Percentiles rank a stretch among this genome's conserved stretches.
phyloP scores from a whole-genome alignment of 139 green algal species.

The Pedinophyceae sp. region DNA sequence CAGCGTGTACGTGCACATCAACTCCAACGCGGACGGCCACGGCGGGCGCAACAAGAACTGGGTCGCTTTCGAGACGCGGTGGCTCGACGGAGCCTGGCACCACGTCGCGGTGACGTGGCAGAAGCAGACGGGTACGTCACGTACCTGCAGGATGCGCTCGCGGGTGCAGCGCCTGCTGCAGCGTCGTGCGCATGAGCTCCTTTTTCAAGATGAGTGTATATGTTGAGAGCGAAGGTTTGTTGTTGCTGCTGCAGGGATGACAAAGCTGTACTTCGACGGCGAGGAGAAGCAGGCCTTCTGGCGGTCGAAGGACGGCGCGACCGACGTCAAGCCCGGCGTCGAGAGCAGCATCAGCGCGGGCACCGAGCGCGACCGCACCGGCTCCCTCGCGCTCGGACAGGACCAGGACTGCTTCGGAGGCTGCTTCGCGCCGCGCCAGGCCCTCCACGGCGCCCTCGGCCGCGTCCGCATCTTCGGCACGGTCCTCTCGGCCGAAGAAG shows the following conservation, averaged over 20 bases:
- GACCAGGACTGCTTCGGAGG: conserved; percentile 65
- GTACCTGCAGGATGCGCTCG: too few relatives aligned
- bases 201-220: too few relatives aligned
- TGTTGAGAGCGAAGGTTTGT: too few relatives aligned
- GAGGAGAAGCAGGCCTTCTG: conserved; percentile 34
- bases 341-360: conserved; percentile 7
- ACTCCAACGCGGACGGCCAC: conserved; percentile 47
- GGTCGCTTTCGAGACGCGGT: conserved; percentile 58
- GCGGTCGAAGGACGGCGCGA: conserved; percentile 13
- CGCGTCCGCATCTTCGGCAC: background rate
- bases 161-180: too few relatives aligned
- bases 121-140: conserved; percentile 33
- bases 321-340: conserved; percentile 1
- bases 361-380: conserved; percentile 16
- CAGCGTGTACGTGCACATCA: conserved; percentile 63
- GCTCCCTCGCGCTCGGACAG: conserved; percentile 59
- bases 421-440: conserved; percentile 51
- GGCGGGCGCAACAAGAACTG: conserved; percentile 30
- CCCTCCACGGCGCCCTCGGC: conserved; percentile 27
- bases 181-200: too few relatives aligned
- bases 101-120: conserved; percentile 66
- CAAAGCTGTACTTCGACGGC: conserved; percentile 56
- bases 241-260: too few relatives aligned
- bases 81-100: conserved; percentile 61
- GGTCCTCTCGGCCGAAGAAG: too few relatives aligned